These are phyloP conservation scores for Globisporangium paddicum DNA, from an alignment of 352 stramenopile genomes.

Conservation along the genomic window DNA sequence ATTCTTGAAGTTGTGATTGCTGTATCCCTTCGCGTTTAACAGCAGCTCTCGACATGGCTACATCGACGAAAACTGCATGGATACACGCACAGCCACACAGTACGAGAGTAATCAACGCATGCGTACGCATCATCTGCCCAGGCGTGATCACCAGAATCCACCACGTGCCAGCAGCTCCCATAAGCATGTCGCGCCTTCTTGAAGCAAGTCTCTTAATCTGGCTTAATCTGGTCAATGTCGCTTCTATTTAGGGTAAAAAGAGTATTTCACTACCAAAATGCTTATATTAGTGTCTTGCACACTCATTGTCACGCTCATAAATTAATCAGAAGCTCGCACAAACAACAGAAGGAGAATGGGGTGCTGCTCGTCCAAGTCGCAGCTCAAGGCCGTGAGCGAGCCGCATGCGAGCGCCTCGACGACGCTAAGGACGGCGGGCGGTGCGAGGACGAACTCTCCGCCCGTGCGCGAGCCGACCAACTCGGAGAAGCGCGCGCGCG, in stretches of 20 bases:
- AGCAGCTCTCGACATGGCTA: conserved; percentile 4
- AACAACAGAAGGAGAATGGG: conserved; percentile 37
- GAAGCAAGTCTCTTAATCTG: too few relatives aligned
- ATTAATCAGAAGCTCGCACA: conserved; percentile 2
- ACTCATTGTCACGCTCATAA: not conserved
- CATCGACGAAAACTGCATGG: not conserved
- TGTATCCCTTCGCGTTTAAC: conserved; percentile 4
- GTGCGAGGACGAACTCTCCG: not conserved
- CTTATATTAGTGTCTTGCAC: not conserved
- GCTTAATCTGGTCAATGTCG: not conserved
- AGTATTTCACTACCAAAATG: not conserved
- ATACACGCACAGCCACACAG: not conserved
- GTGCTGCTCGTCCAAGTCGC: conserved; percentile 62
- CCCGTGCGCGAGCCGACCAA: conserved; percentile 34
- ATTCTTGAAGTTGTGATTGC: not conserved
- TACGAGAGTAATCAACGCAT: not conserved
- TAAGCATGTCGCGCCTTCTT: not conserved
- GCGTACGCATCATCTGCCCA: not conserved
- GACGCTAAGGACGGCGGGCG: conserved; percentile 10
- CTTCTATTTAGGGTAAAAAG: not conserved
- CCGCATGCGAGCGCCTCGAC: conserved; percentile 10
- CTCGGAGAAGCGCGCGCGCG: conserved; percentile 60
- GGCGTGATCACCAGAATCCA: not conserved
- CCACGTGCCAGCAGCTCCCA: not conserved
- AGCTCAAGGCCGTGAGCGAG: conserved; percentile 31